These are phyloP conservation scores for Cardamine occulta DNA, from an alignment of 345 rosid genomes.

Conservation along the genomic window DNA sequence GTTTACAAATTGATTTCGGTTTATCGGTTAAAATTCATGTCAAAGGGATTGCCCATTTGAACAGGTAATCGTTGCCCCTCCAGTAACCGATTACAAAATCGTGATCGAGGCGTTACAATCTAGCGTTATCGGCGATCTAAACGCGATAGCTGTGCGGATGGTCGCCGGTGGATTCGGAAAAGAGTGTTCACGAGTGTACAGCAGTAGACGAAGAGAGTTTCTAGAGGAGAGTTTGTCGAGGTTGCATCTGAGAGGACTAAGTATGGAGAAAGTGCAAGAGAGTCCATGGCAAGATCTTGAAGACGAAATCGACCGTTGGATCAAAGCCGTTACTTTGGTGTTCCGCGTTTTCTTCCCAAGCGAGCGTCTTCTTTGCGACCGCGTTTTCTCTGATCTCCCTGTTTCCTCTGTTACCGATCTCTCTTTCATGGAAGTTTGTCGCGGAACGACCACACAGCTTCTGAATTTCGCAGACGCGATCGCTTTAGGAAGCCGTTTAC, in stretches of 20 bases:
- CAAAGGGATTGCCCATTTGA: constrained; percentile 11
- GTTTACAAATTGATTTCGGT: background rate
- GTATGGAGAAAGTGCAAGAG: constrained; percentile 73
- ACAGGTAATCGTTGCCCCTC: constrained; percentile 61
- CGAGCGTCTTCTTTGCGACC: constrained; percentile 88
- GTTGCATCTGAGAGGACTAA: constrained; percentile 67
- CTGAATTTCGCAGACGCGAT: constrained; percentile 77
- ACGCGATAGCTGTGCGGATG: constrained; percentile 85
- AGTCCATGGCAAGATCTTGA: constrained; percentile 80
- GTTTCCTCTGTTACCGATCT: constrained; percentile 62
- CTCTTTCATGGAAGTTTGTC: constrained; percentile 94
- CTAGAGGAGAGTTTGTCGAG: constrained; percentile 82
- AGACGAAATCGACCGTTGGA: constrained; percentile 90
- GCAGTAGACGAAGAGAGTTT: constrained; percentile 75
- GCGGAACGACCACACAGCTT: constrained; percentile 72
- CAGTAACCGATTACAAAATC: constrained; percentile 67
- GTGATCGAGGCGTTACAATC: constrained; percentile 80
- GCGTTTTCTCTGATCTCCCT: constrained; percentile 71
- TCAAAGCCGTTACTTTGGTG: constrained; percentile 67
- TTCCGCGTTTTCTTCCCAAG: constrained; percentile 87
- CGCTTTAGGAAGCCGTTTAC: constrained; percentile 77
- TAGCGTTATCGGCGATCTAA: constrained; percentile 71
- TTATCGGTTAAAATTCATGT: background rate
- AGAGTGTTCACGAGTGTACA: constrained; percentile 85
- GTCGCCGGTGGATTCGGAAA: constrained; percentile 73